Percentiles rank a stretch among this genome's conserved stretches.
These are phyloP conservation scores for Colletotrichum sp. DNA, from an alignment of 2,329 filamentous ascomycete species.

Conservation along the genomic window DNA sequence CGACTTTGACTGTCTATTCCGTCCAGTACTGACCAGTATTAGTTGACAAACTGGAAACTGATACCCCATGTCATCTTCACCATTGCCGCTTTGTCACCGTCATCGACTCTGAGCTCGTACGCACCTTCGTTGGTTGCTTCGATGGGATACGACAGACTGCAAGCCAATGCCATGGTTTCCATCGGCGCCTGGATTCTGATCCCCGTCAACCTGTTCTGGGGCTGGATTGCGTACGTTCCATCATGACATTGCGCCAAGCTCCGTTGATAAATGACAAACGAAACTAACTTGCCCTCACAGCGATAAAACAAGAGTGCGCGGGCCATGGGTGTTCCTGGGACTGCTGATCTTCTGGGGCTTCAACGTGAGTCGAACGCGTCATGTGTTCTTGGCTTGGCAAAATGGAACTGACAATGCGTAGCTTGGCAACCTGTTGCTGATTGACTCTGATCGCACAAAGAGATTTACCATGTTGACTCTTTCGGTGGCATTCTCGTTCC, in stretches of 20 bases:
- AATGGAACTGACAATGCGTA: not conserved
- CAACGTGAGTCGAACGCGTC: slow-evolving; percentile 23
- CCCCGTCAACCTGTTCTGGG: slow-evolving; percentile 36
- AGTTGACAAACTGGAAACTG: slow-evolving; percentile 42
- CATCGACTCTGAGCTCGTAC: slow-evolving; percentile 31
- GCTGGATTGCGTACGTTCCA: slow-evolving; percentile 25
- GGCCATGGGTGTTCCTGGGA: slow-evolving; percentile 31
- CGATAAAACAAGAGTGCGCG: slow-evolving; percentile 27
- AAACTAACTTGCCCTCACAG: not conserved
- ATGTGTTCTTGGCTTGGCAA: not conserved
- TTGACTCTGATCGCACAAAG: not conserved
- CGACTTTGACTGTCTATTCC: not conserved
- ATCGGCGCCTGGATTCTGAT: slow-evolving; percentile 40
- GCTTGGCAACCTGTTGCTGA: slow-evolving; percentile 14
- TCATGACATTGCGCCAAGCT: not conserved
- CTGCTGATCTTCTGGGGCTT: slow-evolving; percentile 30
- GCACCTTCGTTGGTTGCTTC: slow-evolving; percentile 36
- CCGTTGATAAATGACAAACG: not conserved
- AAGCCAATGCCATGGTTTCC: slow-evolving; percentile 37
- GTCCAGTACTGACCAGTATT: not conserved
- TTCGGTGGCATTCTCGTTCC: slow-evolving; percentile 28
- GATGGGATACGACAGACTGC: slow-evolving; percentile 39
- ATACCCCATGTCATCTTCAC: slow-evolving; percentile 38
- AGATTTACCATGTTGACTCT: slow-evolving; percentile 33
- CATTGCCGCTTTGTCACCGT: slow-evolving; percentile 32